Evolutionary conservation across 108 stramenopile genomes (phyloP).

Genomic region (Fragilaria crotonensis): DNA sequence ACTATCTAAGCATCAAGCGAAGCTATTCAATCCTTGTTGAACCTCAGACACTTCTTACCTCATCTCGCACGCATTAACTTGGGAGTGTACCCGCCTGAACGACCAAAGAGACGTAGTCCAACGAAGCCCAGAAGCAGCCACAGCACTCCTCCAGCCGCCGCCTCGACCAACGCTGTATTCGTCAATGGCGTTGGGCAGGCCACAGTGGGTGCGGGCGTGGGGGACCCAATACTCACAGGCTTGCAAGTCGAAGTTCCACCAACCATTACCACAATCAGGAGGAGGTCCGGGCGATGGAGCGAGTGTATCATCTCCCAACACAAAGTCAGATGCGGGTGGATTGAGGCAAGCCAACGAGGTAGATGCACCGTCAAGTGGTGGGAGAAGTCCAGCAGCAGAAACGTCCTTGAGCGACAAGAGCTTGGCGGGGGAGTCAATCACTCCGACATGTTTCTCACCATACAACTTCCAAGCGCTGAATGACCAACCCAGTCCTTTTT

Average conservation of each 20-base stretch:
- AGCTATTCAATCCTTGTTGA: no score
- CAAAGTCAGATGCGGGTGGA: constrained; percentile 55
- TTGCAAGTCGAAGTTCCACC: constrained; percentile 58
- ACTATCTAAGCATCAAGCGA: no score
- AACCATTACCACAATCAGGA: constrained; percentile 72
- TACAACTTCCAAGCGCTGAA: constrained; percentile 71
- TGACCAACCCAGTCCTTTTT: constrained; percentile 61
- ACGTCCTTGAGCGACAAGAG: constrained; percentile 56
- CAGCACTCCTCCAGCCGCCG: background rate
- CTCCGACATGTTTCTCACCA: constrained; percentile 18
- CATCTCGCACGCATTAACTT: background rate
- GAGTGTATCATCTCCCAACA: constrained; percentile 64
- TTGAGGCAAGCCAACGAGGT: constrained; percentile 49
- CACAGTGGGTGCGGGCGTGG: constrained; percentile 43
- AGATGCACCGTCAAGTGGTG: constrained; percentile 17
- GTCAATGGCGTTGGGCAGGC: constrained; percentile 11
- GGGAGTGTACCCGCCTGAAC: background rate
- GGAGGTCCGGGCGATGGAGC: constrained; percentile 56
- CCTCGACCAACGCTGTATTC: background rate
- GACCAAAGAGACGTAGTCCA: background rate
- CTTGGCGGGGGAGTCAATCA: constrained; percentile 46
- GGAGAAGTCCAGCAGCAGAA: constrained; percentile 51
- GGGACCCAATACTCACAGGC: constrained; percentile 77
- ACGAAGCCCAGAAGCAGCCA: background rate
- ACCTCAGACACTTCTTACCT: no score